Base-by-base conservation (phyloP, 805 yeast species). In the Pichia phayaonensis region DNA sequence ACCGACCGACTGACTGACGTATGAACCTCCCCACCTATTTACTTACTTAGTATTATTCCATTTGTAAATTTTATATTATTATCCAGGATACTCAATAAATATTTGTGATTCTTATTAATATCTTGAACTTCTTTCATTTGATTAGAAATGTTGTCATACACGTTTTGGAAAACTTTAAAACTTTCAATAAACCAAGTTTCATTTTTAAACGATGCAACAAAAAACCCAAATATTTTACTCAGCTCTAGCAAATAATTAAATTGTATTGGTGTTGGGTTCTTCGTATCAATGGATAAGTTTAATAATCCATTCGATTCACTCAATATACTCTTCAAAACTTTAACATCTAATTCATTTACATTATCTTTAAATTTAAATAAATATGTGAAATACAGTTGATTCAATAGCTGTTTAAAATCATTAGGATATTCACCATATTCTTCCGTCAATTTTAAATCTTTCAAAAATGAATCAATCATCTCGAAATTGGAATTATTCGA, bases 181-280 rank as follows among this genome's bases (percentile, higher is more conserved):
- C 42, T 31, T 5, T 26, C 20, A 3, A 12, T 16, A 48, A 55
- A 52, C 57, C 57, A 55, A 5, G 31, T 42, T 15, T 42, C 40
- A 4, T 27, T 21, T 11, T 21, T 22, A 21, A 21, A 48, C 2
- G 31, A 8, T 7, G 26, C n/a, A 7, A 34, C 50, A 23, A 48
- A 55, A 16, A 52, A 40, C 7, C 56, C 57, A 7, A 50, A 42
- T 34, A 46, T 40, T 29, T 52, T 51, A 24, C 54, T 49, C 24
- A 55, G 27, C 23, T 45, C 51, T 2, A 52, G 22, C 18, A 55
- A 26, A 36, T 50, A 48, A 15, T 34, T 48, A 13, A 48, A 44
- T 8, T 55, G 47, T 20, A 55, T 26, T 12, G 39, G 42, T 4
- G 52, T 18, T 16, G 39, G 42, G 5, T 26, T 38, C 3, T 44